phyloP scores from a whole-genome alignment of 2,329 filamentous ascomycete genomes.

The Neoascochyta sp. region DNA sequence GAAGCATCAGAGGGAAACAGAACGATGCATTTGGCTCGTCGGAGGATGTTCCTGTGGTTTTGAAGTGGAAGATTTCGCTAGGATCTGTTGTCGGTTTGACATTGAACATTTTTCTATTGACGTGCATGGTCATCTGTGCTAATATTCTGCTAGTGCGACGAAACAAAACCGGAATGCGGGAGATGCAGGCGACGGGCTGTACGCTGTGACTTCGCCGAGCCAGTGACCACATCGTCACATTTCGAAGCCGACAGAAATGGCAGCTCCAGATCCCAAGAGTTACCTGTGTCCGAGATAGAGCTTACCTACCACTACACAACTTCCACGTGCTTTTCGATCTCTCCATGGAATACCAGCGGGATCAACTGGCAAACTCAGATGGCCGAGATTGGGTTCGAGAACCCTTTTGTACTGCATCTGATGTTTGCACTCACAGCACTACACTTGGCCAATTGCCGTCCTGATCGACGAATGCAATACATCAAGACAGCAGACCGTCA shows the following conservation, averaged over 20 bases:
- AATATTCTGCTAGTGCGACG: slow-evolving; percentile 23
- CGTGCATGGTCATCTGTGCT: background rate
- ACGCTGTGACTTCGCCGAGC: slow-evolving; percentile 17
- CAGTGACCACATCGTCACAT: background rate
- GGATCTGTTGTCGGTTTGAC: no score
- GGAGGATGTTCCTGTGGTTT: no score
- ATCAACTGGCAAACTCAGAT: slow-evolving; percentile 15
- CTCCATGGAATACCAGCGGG: slow-evolving; percentile 12
- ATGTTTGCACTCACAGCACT: slow-evolving; percentile 25
- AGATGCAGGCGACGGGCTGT: slow-evolving; percentile 24
- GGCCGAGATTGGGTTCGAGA: slow-evolving; percentile 17
- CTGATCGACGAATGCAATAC: slow-evolving; percentile 16
- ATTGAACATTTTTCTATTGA: background rate
- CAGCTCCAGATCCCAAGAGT: background rate
- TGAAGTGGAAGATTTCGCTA: no score
- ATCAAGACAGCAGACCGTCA: slow-evolving; percentile 16
- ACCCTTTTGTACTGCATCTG: slow-evolving; percentile 19
- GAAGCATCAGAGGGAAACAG: no score
- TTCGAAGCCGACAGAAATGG: background rate
- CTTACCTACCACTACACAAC: slow-evolving; percentile 28
- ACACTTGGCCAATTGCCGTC: slow-evolving; percentile 22
- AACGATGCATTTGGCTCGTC: no score
- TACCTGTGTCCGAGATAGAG: slow-evolving; percentile 21
- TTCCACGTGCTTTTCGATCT: slow-evolving; percentile 21
- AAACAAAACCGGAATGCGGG: slow-evolving; percentile 21